phyloP scores from a whole-genome alignment of 331 rosid genomes.

The Phaseolus coccineus region DNA sequence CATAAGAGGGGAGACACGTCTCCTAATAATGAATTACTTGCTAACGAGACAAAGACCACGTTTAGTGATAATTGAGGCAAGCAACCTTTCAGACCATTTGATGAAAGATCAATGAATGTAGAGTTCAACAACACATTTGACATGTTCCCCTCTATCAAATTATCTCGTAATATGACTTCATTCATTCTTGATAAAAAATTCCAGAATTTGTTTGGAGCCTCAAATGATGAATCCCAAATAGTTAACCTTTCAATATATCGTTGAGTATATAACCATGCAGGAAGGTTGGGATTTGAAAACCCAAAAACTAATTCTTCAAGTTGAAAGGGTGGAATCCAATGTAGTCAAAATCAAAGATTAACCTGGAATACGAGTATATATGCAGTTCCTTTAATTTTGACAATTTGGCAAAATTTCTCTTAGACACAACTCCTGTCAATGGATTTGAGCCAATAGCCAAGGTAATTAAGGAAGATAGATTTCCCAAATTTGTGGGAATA shows the following conservation, averaged over 20 bases:
- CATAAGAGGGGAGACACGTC: not conserved
- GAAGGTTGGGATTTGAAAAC: not conserved
- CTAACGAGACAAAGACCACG: not conserved
- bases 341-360: not conserved
- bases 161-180: too few relatives aligned
- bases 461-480: not conserved
- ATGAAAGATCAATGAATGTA: not conserved
- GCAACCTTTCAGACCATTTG: not conserved
- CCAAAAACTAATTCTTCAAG: not conserved
- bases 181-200: not conserved
- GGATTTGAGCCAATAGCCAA: not conserved
- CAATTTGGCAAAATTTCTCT: not conserved
- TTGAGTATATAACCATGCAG: not conserved
- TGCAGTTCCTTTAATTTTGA: not conserved
- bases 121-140: not conserved
- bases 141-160: not conserved
- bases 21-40: not conserved
- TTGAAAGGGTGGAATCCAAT: not conserved
- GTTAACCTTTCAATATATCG: not conserved
- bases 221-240: not conserved
- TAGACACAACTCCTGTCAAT: not conserved
- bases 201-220: not conserved
- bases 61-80: not conserved
- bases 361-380: not conserved
- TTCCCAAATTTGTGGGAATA: constrained; percentile 1